Conservation (phyloP, 2,329 filamentous ascomycete genomes). For the Eutypella sp. region DNA sequence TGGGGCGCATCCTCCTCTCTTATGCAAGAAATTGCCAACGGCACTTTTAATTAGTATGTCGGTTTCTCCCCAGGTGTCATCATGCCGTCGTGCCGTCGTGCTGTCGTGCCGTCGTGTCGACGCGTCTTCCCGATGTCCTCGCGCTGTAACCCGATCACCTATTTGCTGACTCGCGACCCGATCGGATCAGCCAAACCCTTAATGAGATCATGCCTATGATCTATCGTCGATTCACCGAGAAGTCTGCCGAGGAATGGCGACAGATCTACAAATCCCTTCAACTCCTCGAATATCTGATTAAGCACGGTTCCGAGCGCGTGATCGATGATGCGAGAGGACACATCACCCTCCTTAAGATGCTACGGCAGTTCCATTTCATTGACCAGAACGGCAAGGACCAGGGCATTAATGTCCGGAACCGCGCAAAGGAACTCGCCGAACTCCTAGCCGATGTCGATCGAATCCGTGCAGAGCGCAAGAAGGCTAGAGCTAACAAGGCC, state of each 20-base stretch:
- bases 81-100: too few relatives aligned
- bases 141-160: too few relatives aligned
- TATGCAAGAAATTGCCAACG: slow-evolving; percentile 98
- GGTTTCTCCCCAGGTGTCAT: slow-evolving; percentile 1
- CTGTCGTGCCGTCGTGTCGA: too few relatives aligned
- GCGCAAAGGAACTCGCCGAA: slow-evolving; percentile 91
- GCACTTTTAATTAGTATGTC: slow-evolving; percentile 96
- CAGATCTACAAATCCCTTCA: slow-evolving; percentile 99
- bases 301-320: slow-evolving; percentile 95
- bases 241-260: slow-evolving; percentile 95
- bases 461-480: slow-evolving; percentile 79
- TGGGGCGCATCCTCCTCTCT: slow-evolving; percentile 81
- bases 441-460: slow-evolving; percentile 88
- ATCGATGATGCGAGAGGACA: slow-evolving; percentile 96
- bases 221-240: slow-evolving; percentile 98
- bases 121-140: too few relatives aligned
- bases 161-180: slow-evolving; percentile 3
- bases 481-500: slow-evolving; percentile 81
- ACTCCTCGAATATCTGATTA: slow-evolving; percentile 93
- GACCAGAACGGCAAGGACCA: slow-evolving; percentile 96
- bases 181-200: slow-evolving; percentile 68
- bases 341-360: slow-evolving; percentile 93
- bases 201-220: slow-evolving; percentile 99
- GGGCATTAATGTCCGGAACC: slow-evolving; percentile 93
- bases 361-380: slow-evolving; percentile 97